These are phyloP conservation scores for Sequoia sempervirens DNA, from an alignment of 75 land plant species.

Conservation along the genomic window DNA sequence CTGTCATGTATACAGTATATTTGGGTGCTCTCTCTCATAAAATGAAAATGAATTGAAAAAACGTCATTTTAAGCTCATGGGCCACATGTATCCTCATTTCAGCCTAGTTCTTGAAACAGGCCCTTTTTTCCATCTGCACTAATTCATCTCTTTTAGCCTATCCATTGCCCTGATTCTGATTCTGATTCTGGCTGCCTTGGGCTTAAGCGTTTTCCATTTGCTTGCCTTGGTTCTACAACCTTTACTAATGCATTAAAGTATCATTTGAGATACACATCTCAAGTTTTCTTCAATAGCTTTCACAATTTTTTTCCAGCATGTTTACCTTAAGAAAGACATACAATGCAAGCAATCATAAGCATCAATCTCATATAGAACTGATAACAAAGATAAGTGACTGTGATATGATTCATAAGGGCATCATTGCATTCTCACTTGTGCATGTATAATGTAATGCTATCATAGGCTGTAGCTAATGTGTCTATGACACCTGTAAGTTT, in stretches of 20 bases:
- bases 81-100: not conserved
- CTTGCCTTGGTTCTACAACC: not conserved
- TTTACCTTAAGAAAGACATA: not conserved
- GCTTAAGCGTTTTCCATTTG: not conserved
- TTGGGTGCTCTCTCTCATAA: not conserved
- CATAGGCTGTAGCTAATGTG: not conserved
- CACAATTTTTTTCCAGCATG: not conserved
- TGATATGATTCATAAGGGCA: not conserved
- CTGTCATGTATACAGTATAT: not conserved
- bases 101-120: not conserved
- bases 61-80: not conserved
- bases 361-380: not conserved
- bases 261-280: not conserved
- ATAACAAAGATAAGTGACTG: not conserved
- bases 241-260: not conserved
- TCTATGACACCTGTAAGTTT: not conserved
- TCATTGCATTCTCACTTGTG: not conserved
- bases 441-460: not conserved
- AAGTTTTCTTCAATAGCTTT: not conserved
- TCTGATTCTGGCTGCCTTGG: not conserved
- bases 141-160: not conserved
- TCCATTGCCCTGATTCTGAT: not conserved
- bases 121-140: not conserved
- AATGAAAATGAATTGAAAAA: not conserved
- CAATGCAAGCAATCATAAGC: not conserved